These are phyloP conservation scores for Coniella vitis DNA, from an alignment of 2,329 filamentous ascomycete genomes.

Conservation along the genomic window DNA sequence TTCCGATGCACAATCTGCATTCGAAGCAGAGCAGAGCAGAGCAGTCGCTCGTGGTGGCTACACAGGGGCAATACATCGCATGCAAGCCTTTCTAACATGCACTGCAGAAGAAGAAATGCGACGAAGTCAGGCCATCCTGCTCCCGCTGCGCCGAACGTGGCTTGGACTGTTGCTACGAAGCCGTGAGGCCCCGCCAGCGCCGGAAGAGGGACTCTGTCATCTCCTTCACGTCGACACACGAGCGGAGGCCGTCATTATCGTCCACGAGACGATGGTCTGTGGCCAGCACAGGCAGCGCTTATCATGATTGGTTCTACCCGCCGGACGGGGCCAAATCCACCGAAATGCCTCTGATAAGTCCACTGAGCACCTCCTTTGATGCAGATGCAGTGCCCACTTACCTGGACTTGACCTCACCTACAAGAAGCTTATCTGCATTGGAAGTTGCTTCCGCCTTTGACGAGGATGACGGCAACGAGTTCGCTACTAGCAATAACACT, in stretches of 20 bases:
- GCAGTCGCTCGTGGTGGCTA: too few species aligned
- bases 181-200: conserved; percentile 36
- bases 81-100: conserved; percentile 4
- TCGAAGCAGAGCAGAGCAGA: too few species aligned
- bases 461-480: conserved; percentile 10
- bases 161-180: conserved; percentile 44
- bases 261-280: conserved; percentile 19
- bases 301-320: conserved; percentile 11
- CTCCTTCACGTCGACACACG: conserved; percentile 17
- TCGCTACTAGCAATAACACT: neutral
- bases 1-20: neutral
- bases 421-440: neutral
- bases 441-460: conserved; percentile 13
- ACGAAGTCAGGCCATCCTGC: conserved; percentile 45
- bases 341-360: conserved; percentile 13
- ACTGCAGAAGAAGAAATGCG: conserved; percentile 51
- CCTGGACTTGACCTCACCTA: conserved; percentile 7
- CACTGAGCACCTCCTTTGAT: conserved; percentile 13
- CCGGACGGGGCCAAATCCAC: neutral
- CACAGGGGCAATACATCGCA: too few species aligned
- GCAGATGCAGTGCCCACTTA: conserved; percentile 2
- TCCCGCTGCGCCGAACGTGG: conserved; percentile 43
- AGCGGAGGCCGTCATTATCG: conserved; percentile 21
- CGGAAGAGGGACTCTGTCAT: conserved; percentile 29
- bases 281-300: conserved; percentile 9